Percentiles rank a stretch among this genome's conserved stretches.
Evolutionary conservation across 805 yeast genomes (phyloP).

Genomic region (Kodamaea laetipori): DNA sequence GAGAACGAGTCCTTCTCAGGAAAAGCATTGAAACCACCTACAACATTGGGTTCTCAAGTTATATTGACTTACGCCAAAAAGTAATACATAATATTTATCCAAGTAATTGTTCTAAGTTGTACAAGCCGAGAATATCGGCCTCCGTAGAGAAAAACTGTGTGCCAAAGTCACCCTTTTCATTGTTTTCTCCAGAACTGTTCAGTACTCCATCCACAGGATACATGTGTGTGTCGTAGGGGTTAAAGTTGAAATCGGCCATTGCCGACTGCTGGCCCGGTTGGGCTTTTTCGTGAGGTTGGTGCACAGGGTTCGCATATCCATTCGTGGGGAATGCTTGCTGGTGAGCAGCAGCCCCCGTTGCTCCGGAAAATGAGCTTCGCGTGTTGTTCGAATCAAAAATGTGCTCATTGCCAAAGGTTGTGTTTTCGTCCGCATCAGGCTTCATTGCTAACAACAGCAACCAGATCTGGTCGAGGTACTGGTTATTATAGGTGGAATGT

Average conservation of each 20-base stretch:
- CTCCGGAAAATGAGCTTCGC: neutral
- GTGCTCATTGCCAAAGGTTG: constrained; percentile 6
- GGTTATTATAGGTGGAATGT: constrained; percentile 9
- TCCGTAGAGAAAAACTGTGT: constrained; percentile 6
- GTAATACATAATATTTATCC: constrained; percentile 15
- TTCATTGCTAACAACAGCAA: constrained; percentile 16
- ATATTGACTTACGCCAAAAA: constrained; percentile 40
- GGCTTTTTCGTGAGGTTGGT: neutral
- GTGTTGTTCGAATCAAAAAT: constrained; percentile 5
- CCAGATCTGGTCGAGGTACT: constrained; percentile 18
- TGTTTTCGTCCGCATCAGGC: constrained; percentile 2
- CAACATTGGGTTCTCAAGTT: constrained; percentile 24
- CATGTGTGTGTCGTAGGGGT: neutral
- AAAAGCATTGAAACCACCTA: constrained; percentile 10
- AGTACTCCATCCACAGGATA: neutral
- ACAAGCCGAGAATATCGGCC: constrained; percentile 12
- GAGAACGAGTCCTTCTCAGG: constrained; percentile 53
- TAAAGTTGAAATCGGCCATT: neutral
- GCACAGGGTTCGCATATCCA: neutral
- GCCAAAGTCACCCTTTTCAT: neutral
- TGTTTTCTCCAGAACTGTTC: neutral
- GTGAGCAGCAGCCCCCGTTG: neutral
- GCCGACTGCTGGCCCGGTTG: neutral
- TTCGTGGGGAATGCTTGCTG: too few relatives aligned
- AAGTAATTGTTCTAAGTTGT: constrained; percentile 13